These are phyloP conservation scores for Setaria italica DNA, from an alignment of 202 grass and related monocot genomes.

Conservation along the genomic window DNA sequence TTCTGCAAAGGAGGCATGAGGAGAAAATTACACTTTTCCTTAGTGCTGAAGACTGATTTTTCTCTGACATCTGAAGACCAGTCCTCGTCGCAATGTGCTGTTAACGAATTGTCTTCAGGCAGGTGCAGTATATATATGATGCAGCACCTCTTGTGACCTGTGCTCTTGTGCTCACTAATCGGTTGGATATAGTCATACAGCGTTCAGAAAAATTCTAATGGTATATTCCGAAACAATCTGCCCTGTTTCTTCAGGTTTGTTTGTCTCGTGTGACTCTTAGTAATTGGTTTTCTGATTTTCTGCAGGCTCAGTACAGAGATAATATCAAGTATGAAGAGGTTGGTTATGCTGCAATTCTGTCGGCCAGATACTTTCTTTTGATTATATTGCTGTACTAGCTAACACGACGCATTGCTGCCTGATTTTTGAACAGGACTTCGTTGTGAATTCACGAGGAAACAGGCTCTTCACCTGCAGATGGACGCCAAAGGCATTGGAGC, in stretches of 20 bases:
- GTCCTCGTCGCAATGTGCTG: background rate
- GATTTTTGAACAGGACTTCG: conserved; percentile 48
- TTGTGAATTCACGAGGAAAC: conserved; percentile 56
- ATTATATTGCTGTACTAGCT: background rate
- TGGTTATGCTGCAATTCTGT: background rate
- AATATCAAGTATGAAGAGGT: conserved; percentile 67
- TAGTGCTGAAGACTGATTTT: conserved; percentile 33
- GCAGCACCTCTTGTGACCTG: background rate
- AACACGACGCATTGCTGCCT: background rate
- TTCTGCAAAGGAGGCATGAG: background rate
- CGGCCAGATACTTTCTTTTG: background rate
- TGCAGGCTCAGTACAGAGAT: conserved; percentile 34
- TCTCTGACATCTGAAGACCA: conserved; percentile 7
- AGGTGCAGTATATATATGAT: conserved; percentile 3
- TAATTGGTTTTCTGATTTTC: conserved; percentile 1
- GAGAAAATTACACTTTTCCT: conserved; percentile 23
- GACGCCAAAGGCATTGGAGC: conserved; percentile 45
- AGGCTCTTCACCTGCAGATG: conserved; percentile 66
- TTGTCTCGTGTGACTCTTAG: background rate
- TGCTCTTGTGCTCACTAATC: background rate
- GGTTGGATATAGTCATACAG: background rate
- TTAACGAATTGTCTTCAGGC: background rate
- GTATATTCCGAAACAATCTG: conserved; percentile 40
- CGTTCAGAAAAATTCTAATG: conserved; percentile 16
- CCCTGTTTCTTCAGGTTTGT: conserved; percentile 11